Conservation (phyloP, 2,329 filamentous ascomycete species). For the Madurella mycetomatis region DNA sequence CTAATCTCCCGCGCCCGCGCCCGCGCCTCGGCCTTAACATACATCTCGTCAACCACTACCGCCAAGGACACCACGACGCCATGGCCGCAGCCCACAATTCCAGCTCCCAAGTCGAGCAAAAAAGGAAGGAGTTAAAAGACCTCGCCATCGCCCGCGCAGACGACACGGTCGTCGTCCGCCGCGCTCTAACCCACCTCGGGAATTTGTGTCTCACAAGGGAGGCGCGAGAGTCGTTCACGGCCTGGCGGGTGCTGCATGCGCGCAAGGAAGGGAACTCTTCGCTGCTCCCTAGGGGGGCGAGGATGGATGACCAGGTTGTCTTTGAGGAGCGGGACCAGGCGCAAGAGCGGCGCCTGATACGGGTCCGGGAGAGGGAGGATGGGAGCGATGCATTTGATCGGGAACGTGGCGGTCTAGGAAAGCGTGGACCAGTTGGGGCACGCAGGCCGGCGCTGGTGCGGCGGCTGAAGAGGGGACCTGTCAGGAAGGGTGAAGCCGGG, state of each 20-base stretch:
- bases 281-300: slow-evolving; percentile 39
- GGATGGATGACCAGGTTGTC: slow-evolving; percentile 20
- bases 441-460: slow-evolving; percentile 5
- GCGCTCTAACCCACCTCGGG: slow-evolving; percentile 46
- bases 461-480: slow-evolving; percentile 7
- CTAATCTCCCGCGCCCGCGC: no score
- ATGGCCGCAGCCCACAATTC: background rate
- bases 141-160: slow-evolving; percentile 19
- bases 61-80: background rate
- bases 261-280: slow-evolving; percentile 34
- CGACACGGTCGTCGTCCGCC: slow-evolving; percentile 41
- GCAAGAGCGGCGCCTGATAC: no score
- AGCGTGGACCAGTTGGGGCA: slow-evolving; percentile 2
- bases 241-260: slow-evolving; percentile 49
- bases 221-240: slow-evolving; percentile 44
- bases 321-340: no score
- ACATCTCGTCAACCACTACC: background rate
- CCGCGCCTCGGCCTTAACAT: background rate
- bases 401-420: no score
- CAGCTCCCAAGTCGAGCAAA: no score
- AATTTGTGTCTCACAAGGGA: slow-evolving; percentile 43
- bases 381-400: no score
- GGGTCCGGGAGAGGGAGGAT: no score
- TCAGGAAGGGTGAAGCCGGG: background rate
- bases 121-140: background rate